Conservation (phyloP, 257 asterid species). For the Paulownia fortunei region DNA sequence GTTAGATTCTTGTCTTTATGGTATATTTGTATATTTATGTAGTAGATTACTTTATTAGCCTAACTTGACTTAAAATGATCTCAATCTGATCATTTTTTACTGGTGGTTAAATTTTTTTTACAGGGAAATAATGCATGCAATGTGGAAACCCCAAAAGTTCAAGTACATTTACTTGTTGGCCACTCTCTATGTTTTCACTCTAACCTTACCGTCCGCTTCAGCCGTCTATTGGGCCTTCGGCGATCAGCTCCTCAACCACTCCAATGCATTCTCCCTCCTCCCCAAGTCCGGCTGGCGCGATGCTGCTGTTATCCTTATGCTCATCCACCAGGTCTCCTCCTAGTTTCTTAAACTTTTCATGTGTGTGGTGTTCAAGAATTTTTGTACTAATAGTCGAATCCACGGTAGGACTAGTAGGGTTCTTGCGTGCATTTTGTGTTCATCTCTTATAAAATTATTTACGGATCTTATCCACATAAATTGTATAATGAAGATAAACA, state of each 20-base stretch:
- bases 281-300: constrained; percentile 69
- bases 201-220: constrained; percentile 79
- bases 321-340: constrained; percentile 83
- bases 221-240: constrained; percentile 92
- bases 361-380: not conserved
- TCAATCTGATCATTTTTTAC: not conserved
- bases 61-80: not conserved
- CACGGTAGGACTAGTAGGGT: no score
- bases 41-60: not conserved
- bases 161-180: constrained; percentile 77
- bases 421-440: no score
- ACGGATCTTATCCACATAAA: no score
- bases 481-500: no score
- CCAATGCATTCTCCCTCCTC: constrained; percentile 85
- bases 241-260: constrained; percentile 68
- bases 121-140: constrained; percentile 95
- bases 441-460: no score
- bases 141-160: constrained; percentile 93
- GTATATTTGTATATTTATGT: not conserved
- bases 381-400: not conserved
- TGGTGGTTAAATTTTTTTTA: not conserved
- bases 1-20: constrained; percentile 35
- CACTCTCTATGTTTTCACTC: constrained; percentile 80
- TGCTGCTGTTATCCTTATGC: constrained; percentile 83
- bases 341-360: no score